Evolutionary conservation across 2,329 filamentous ascomycete genomes (phyloP), one percentile per base, ranked within the genome.

Genomic region (Pseudophaeomoniella oleicola): DNA sequence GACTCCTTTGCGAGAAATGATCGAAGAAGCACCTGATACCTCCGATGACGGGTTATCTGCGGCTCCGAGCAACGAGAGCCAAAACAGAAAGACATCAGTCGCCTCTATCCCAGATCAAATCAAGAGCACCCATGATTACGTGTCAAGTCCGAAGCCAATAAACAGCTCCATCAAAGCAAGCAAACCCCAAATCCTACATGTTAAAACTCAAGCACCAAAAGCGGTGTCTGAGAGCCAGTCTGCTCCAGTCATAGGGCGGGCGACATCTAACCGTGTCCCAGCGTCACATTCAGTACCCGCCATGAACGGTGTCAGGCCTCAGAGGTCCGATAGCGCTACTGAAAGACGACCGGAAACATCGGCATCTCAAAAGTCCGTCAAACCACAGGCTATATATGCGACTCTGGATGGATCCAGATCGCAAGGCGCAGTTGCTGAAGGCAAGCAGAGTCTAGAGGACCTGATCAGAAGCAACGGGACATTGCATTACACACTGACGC

Each of bases 381-480:
- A 27, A 27, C 22, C 22, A 9, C 22, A 27, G 22, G 22, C 22
- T 6, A n/a, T 27, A 27, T 27, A 27, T 27, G n/a, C 22, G 22
- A n/a, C 22, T 9, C 22, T 27, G n/a, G 22, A 27, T 27, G 22
- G 32, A 30, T 16, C 11, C 22, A 19, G 37, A 16, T 38, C 34
- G 11, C 36, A 36, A 17, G 53, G 53, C 15, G 53, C 52, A 13
- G 37, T 44, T 16, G 50, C 49, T 4, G 71, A 73, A 32, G 72
- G 78, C 39, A 72, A 78, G 34, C 71, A 73, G 6, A 73, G 81
- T 46, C 79, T 90, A 49, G 83, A 90, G 50, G 71, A 86, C 46
- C 65, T 88, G 35, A 87, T 90, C 43, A 75, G 82, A 39, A 86
- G 82, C 54, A 79, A 85, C 47, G 75, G 86, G 51, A 88, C 83